A percentile compares a stretch with the other conserved stretches of the same genome.
phyloP scores from a whole-genome alignment of 2,329 filamentous ascomycete genomes.

The Eurotiales sp. region DNA sequence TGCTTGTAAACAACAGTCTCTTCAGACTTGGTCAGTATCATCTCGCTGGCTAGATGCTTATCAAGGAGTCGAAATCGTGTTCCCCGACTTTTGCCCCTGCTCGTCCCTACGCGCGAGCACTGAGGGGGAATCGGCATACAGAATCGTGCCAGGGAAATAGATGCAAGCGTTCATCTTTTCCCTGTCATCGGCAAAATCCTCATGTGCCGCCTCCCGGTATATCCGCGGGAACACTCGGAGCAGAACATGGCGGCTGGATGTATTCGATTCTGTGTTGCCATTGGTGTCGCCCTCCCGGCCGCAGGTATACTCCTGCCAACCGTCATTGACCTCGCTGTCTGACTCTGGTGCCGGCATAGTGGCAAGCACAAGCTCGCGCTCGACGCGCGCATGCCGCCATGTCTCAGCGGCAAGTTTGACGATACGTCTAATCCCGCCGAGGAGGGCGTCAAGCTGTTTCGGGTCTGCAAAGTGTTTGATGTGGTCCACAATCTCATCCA shows the following conservation, averaged over 20 bases:
- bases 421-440: constrained; percentile 50
- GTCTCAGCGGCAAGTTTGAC: constrained; percentile 58
- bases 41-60: too few relatives aligned
- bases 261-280: constrained; percentile 16
- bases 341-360: constrained; percentile 44
- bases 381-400: constrained; percentile 56
- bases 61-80: background rate
- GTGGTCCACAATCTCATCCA: constrained; percentile 54
- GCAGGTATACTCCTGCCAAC: constrained; percentile 34
- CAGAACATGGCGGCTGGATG: constrained; percentile 40
- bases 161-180: constrained; percentile 43
- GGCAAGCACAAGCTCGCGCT: constrained; percentile 53
- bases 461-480: constrained; percentile 53
- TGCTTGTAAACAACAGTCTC: too few relatives aligned
- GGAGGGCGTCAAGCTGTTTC: constrained; percentile 48
- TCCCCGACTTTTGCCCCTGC: constrained; percentile 29
- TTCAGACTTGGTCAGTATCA: too few relatives aligned
- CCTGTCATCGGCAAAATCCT: constrained; percentile 44
- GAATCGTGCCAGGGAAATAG: constrained; percentile 48
- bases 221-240: constrained; percentile 52
- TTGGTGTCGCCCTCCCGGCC: constrained; percentile 16
- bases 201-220: constrained; percentile 49
- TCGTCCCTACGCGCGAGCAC: constrained; percentile 40
- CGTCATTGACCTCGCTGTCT: constrained; percentile 31
- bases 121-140: constrained; percentile 48